A percentile compares a stretch with the other conserved stretches of the same genome.
Evolutionary conservation across 2,329 filamentous ascomycete genomes (phyloP).

Genomic region (Paramyrothecium sp.): DNA sequence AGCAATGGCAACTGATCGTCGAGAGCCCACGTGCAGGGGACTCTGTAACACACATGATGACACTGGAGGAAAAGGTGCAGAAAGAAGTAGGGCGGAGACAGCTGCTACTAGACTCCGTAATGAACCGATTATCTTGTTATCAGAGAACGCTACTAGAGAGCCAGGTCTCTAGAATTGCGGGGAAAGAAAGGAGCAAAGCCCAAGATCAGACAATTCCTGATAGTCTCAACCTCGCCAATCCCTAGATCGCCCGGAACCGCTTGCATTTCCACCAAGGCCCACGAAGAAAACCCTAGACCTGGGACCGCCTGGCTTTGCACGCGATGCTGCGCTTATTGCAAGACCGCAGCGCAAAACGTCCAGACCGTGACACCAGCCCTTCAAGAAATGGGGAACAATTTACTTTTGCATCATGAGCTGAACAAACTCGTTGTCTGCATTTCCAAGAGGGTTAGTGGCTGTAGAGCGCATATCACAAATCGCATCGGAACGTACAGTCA

Average conservation of each 20-base stretch:
- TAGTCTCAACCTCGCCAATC: constrained; percentile 21
- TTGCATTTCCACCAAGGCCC: constrained; percentile 25
- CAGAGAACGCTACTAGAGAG: constrained; percentile 14
- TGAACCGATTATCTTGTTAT: constrained; percentile 12
- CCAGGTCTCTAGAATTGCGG: constrained; percentile 15
- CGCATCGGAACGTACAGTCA: constrained; percentile 63
- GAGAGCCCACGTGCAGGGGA: no score
- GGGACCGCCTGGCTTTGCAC: neutral
- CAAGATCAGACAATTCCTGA: constrained; percentile 20
- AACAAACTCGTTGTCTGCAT: constrained; percentile 83
- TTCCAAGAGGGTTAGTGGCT: constrained; percentile 12
- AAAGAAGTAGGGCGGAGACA: neutral
- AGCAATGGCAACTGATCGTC: no score
- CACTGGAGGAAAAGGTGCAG: neutral
- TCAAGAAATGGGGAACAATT: constrained; percentile 23
- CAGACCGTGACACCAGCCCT: constrained; percentile 14
- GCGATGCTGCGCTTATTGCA: neutral
- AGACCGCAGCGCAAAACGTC: constrained; percentile 12
- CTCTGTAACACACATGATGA: neutral
- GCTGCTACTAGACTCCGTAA: neutral
- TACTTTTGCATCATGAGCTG: constrained; percentile 97
- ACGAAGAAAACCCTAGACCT: neutral
- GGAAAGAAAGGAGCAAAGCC: constrained; percentile 20
- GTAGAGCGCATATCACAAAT: neutral
- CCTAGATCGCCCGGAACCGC: constrained; percentile 24